A percentile compares a stretch with the other conserved stretches of the same genome.
Evolutionary conservation across 2,329 filamentous ascomycete species (phyloP).

Genomic region (Seiridium cupressi): DNA sequence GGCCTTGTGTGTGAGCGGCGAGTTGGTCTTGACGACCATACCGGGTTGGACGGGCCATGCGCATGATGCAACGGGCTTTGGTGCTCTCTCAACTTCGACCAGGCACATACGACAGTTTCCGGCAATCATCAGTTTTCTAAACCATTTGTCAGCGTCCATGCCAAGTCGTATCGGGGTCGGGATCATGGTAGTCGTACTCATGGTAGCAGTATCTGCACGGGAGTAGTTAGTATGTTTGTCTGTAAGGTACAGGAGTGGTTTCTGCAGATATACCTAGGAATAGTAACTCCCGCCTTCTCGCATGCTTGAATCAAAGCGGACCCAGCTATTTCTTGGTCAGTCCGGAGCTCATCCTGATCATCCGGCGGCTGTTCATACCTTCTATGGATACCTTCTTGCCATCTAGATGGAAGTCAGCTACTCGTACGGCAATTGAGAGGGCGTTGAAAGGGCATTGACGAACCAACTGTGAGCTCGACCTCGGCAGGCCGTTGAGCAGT

Average conservation of each 20-base stretch:
- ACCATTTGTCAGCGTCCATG: slow-evolving; percentile 37
- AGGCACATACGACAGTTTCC: slow-evolving; percentile 99
- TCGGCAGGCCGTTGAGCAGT: slow-evolving; percentile 78
- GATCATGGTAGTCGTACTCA: slow-evolving; percentile 63
- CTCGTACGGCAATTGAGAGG: slow-evolving; percentile 13
- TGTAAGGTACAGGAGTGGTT: not conserved
- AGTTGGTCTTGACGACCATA: slow-evolving; percentile 99
- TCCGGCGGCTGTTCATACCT: slow-evolving; percentile 55
- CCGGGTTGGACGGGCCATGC: slow-evolving; percentile 98
- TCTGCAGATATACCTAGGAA: slow-evolving; percentile 67
- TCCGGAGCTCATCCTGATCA: slow-evolving; percentile 9
- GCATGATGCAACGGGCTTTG: slow-evolving; percentile 96
- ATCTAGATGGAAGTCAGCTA: slow-evolving; percentile 53
- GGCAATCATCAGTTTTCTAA: slow-evolving; percentile 94
- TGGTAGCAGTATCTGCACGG: slow-evolving; percentile 88
- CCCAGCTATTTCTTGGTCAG: slow-evolving; percentile 66
- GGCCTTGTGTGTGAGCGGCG: slow-evolving; percentile 93
- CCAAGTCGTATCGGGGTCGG: slow-evolving; percentile 14
- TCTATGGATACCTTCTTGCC: slow-evolving; percentile 98
- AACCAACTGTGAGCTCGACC: slow-evolving; percentile 95
- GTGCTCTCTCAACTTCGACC: slow-evolving; percentile 94
- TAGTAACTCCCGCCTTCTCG: slow-evolving; percentile 89
- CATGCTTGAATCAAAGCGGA: slow-evolving; percentile 98
- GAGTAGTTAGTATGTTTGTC: slow-evolving; percentile 27
- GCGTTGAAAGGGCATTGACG: slow-evolving; percentile 31